phyloP scores from a whole-genome alignment of 2,329 filamentous ascomycete genomes.

The Talaromyces verruculosus region DNA sequence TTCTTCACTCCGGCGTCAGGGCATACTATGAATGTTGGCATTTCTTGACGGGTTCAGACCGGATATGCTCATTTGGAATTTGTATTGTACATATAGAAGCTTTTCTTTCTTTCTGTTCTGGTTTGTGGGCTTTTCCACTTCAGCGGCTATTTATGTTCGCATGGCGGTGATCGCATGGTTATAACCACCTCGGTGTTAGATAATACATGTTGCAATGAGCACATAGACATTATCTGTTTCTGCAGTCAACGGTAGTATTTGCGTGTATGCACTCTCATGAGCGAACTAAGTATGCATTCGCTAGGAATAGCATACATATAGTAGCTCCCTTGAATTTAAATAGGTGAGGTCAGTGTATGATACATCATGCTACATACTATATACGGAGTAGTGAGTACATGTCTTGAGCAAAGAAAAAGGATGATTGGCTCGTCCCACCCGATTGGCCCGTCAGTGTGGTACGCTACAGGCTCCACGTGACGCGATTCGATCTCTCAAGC shows the following conservation, averaged over 20 bases:
- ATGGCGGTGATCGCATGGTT: constrained; percentile 21
- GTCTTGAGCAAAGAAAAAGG: not conserved
- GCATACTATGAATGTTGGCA: constrained; percentile 38
- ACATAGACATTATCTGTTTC: constrained; percentile 5
- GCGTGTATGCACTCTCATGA: too few species aligned
- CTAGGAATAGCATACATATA: too few species aligned
- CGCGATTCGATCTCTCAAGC: not conserved
- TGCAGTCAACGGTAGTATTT: too few species aligned
- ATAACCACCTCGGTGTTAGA: constrained; percentile 11
- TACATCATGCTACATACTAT: not conserved
- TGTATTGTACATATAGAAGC: constrained; percentile 46
- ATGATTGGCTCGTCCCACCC: too few species aligned
- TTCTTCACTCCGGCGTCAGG: constrained; percentile 48
- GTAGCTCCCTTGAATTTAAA: too few species aligned
- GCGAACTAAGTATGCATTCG: too few species aligned
- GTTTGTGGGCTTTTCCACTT: constrained; percentile 12
- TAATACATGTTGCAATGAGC: constrained; percentile 22
- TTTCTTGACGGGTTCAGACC: constrained; percentile 42
- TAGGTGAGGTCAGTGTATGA: not conserved
- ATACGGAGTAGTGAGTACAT: not conserved
- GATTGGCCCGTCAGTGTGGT: constrained; percentile 11
- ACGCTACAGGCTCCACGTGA: constrained; percentile 12
- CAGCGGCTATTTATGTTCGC: constrained; percentile 21
- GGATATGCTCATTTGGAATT: constrained; percentile 42
- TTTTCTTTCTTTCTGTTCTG: constrained; percentile 21